phyloP scores from a whole-genome alignment of 768 basidiomycete species.

The Trametes gibbosa region DNA sequence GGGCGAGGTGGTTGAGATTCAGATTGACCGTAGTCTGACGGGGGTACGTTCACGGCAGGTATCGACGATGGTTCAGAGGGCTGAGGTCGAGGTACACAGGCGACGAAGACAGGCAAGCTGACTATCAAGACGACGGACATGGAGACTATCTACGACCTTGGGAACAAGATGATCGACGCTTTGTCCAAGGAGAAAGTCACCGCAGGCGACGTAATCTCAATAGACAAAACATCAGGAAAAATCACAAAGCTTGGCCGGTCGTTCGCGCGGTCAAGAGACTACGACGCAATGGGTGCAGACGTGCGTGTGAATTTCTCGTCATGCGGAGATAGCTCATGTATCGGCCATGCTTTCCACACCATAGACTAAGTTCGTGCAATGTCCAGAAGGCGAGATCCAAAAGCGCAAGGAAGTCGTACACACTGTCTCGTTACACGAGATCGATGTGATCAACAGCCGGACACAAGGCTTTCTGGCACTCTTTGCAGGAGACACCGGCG shows the following conservation, averaged over 20 bases:
- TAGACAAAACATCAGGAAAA: conserved; percentile 97
- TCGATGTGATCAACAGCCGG: conserved; percentile 98
- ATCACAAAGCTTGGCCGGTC: conserved; percentile 95
- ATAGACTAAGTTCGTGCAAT: conserved; percentile 97
- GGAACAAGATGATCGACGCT: conserved; percentile 98
- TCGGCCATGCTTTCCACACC: too few species aligned
- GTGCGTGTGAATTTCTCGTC: conserved; percentile 38
- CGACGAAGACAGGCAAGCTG: conserved; percentile 95
- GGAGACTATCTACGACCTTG: conserved; percentile 99
- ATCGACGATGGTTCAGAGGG: not conserved
- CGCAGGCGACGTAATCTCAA: conserved; percentile 91
- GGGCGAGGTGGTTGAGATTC: conserved; percentile 98
- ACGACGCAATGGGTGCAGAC: conserved; percentile 99
- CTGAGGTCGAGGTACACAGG: conserved; percentile 45
- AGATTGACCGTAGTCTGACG: conserved; percentile 94
- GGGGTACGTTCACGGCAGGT: conserved; percentile 59
- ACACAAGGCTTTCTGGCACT: conserved; percentile 98
- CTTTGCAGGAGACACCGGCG: conserved; percentile 94
- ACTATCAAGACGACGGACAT: conserved; percentile 99
- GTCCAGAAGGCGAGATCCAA: conserved; percentile 97
- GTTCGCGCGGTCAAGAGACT: conserved; percentile 95
- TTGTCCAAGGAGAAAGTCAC: conserved; percentile 96
- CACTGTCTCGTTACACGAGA: conserved; percentile 96
- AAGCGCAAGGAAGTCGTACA: conserved; percentile 97
- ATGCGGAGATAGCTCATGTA: too few species aligned